Evolutionary conservation across 805 yeast species (phyloP), one percentile per base, ranked within the genome.

Genomic region (Lachancea kluyveri): DNA sequence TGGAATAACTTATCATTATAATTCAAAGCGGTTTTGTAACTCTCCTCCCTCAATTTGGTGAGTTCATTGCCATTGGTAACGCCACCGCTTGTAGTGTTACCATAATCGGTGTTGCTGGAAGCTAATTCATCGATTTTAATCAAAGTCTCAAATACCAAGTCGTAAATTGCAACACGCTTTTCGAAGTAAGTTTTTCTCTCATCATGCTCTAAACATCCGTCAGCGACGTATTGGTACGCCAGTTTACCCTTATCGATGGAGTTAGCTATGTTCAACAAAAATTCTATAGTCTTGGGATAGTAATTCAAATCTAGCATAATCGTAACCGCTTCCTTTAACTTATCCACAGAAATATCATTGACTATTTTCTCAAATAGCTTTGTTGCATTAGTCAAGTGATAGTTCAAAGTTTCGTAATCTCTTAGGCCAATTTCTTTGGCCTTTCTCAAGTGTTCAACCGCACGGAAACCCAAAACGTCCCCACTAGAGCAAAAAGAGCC

Each of bases 401-500:
- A 79, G 39, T 72, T 68, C 37, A 72, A 62, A 32, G 79, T 72
- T 33, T 88, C 96, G 24, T 70, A 69, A 51, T 88, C 95, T 42
- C 73, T 72, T 16, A 65, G 57, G 2, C 84, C 85, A 39, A 77
- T 73, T 36, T 77, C 82, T 48, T 79, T 82, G 1, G 97, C 96
- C 46, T 80, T 77, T 36, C 90, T 82, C 47, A 92, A 66, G 54
- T 82, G 87, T 55, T 92, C 98, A 46, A 87, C 77, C 0, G 96
- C 97, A 57, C 90, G 82, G 67, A 88, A 92, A 9, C 92, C 84
- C 38, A 87, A 70, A 17, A 92, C 96, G 58, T 92, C 98, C 43
- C 82, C 85, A 10, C 94, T 76, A 0, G 96, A 85, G 51, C 97
- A 92, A 59, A 87, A 92, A 0, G 95, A 77, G 1, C 95, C 94